Evolutionary conservation across 116 monocot species (phyloP), one percentile per base, ranked within the genome.

Genomic region (Cymodocea nodosa): DNA sequence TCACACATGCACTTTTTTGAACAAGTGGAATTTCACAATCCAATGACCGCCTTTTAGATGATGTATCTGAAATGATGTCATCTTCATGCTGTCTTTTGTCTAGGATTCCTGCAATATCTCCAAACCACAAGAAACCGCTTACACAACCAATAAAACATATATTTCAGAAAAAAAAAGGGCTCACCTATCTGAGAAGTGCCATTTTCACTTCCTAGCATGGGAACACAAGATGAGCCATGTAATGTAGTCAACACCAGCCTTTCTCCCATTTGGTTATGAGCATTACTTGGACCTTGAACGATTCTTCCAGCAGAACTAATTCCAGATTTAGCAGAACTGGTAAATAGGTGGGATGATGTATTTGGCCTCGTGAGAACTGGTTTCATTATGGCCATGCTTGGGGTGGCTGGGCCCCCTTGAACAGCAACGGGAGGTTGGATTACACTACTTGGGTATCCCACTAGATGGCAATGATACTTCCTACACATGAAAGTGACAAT

Each of bases 401-500:
- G 15, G n/a, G n/a, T n/a, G 57, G 51, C 6, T 35, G 50, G 19
- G 22, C 9, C n/a, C 18, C 50, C 37, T 35, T 20, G 59, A 35
- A 37, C 30, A 24, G 61, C 15, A 15, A 23, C 34, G n/a, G 51
- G 44, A 53, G 35, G 22, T 5, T 16, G 56, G 11, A 18, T 22
- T 59, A 15, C 56, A 23, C 56, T 73, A 35, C 15, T 25, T 60
- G 58, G 23, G 24, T 69, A 78, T 54, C 78, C 78, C 64, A 78
- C 35, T 50, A 78, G 40, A 69, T 78, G 78, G 65, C 78, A 73
- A 53, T 78, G 78, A 17, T 50, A 73, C 35, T 73, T 52, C 78
- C 78, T 78, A 51, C 52, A 68, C 49, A 53, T 35, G 30, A 14
- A 60, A 60, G 23, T 13, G 53, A 65, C n/a, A 13, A 15, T 61